Base-by-base conservation (phyloP, 306 rosid genomes). In the Fragaria ananassa region DNA sequence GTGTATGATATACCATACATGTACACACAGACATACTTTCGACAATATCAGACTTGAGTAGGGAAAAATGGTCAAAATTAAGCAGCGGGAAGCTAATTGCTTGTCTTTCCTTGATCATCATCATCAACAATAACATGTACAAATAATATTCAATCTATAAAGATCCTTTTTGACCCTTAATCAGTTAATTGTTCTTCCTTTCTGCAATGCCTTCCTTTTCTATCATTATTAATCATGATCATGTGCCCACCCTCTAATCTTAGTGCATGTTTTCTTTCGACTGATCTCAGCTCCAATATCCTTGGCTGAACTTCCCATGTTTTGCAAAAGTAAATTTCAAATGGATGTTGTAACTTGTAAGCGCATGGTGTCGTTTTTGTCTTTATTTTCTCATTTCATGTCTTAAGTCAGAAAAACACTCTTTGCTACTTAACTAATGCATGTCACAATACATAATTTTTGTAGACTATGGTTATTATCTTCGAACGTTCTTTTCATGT, bases 61-160 rank as follows among this genome's bases (percentile, higher is more conserved):
- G n/a, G 66, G 41, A 61, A 61, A 42, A 13, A 13, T 6, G 44
- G 68, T 63, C 68, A 63, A 63, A 34, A 35, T 64, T 35, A 64
- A 64, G 69, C 69, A 64, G 46, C 69, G 69, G 69, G 69, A 64
- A 35, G 25, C 69, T 8, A 35, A 37, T 64, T 63, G 45, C 69
- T 63, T 35, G 67, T 14, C 23, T 35, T 34, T 63, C 69, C 67
- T 31, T 61, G 1, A 63, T 27, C 19, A 13, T 13, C 18, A 60
- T 23, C 15, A 21, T 57, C 15, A 58, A 11, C 17, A 46, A 11
- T 3, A 27, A 61, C 67, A 14, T 6, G 37, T 13, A 11, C n/a
- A 29, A 61, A 12, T 13, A 29, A 61, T 29, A 23, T 61, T 61
- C 21, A 29, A 61, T 61, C 67, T 61, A 63, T 63, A 63, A 63